Conservation (phyloP, 2,329 filamentous ascomycete species). For the Niveomyces coronatus region DNA sequence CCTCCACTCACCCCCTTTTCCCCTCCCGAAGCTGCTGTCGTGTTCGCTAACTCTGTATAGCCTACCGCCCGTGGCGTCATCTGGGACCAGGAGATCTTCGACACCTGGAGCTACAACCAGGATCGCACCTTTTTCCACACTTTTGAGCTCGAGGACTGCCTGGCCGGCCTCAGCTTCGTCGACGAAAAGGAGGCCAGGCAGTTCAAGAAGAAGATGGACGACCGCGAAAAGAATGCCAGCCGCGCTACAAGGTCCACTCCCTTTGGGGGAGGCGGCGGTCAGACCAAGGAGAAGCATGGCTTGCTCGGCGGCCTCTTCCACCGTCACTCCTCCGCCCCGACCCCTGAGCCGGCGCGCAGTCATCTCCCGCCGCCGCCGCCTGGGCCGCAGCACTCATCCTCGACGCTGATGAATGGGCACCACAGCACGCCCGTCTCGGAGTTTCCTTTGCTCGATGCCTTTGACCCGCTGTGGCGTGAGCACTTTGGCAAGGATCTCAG, state of each 20-base stretch:
- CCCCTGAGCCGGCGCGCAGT: slow-evolving; percentile 40
- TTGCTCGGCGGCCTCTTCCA: slow-evolving; percentile 55
- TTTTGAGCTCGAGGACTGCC: slow-evolving; percentile 88
- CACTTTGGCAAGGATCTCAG: slow-evolving; percentile 55
- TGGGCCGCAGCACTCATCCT: slow-evolving; percentile 30
- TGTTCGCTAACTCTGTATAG: slow-evolving; percentile 31
- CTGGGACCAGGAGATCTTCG: slow-evolving; percentile 97
- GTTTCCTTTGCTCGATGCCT: slow-evolving; percentile 51
- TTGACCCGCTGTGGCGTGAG: slow-evolving; percentile 54
- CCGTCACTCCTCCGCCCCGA: slow-evolving; percentile 47
- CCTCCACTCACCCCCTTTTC: no score
- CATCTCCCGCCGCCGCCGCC: slow-evolving; percentile 26
- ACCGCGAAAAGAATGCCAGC: slow-evolving; percentile 89
- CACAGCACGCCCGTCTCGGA: slow-evolving; percentile 35
- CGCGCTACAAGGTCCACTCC: slow-evolving; percentile 74
- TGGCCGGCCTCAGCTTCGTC: slow-evolving; percentile 82
- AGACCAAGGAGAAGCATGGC: slow-evolving; percentile 28
- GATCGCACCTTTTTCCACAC: slow-evolving; percentile 96
- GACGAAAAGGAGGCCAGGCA: slow-evolving; percentile 97
- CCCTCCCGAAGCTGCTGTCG: neutral
- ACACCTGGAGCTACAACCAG: slow-evolving; percentile 89
- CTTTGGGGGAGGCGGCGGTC: slow-evolving; percentile 46
- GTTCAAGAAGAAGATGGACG: slow-evolving; percentile 95
- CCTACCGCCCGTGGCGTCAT: slow-evolving; percentile 73
- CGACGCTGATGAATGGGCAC: slow-evolving; percentile 36